Evolutionary conservation across 2,329 filamentous ascomycete species (phyloP), one percentile per base, ranked within the genome.

Genomic region (Alternaria sp.): DNA sequence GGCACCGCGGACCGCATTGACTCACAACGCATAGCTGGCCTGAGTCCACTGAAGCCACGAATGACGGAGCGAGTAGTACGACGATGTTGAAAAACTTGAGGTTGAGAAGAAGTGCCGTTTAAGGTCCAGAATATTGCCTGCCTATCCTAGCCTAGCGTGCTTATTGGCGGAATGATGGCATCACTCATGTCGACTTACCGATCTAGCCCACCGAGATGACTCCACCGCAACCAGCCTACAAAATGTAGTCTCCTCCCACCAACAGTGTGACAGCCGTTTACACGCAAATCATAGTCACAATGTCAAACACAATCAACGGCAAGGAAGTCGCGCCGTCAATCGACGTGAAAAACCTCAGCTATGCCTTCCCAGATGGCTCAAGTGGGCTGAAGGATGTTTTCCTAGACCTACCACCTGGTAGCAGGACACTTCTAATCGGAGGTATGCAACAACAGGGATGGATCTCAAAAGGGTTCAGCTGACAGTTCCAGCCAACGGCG

Each of bases 351-450:
- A 82, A 89, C 78, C 88, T 99, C 55, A 93, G 88, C 64, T 99
- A 98, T 85, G 89, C 87, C 44, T 99, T 98, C 81, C 91, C 90
- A 16, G 92, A 96, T 83, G 90, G 91, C 75, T 89, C 89, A 44
- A 87, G 86, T n/a, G 95, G 94, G 57, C 84, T 99, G 32, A 82
- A 85, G 51, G 81, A 93, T 78, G 86, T 99, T 71, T 84, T 82
- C 26, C 86, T 99, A 55, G 83, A 88, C 62, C 87, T 98, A 24
- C 94, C 95, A 3, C 84, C 92, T 0, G 89, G 91, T 58, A 95
- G 92, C 61, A 91, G 95, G 63, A 97, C 94, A 2, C 87, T 98
- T 14, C 86, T 98, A 41, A 96, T 98, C 74, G 95, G 95, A 72
- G 94, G 87, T 88, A 82, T 75, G 72, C 67, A 14, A 20, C 7